Evolutionary conservation across 345 rosid species (phyloP).

Genomic region (Syzygium grande): DNA sequence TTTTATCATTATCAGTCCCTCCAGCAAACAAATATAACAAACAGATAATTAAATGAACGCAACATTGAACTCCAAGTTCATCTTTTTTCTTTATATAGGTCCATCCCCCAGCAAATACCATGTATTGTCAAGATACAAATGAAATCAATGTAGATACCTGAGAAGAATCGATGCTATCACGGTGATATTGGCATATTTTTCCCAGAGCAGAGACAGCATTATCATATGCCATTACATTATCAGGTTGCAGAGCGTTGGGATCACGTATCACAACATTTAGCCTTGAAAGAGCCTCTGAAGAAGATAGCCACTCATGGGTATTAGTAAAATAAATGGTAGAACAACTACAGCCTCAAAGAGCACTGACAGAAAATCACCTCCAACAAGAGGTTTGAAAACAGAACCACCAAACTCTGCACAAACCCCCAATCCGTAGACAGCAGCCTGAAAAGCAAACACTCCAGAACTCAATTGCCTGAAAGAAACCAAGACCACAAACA

Average conservation of each 20-base stretch:
- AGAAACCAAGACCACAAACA: background rate
- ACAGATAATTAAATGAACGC: background rate
- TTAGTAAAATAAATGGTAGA: slow-evolving; percentile 4
- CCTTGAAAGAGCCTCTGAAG: slow-evolving; percentile 93
- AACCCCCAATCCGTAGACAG: slow-evolving; percentile 98
- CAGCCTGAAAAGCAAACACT: slow-evolving; percentile 55
- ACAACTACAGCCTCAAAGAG: background rate
- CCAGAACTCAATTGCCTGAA: background rate
- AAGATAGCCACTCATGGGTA: slow-evolving; percentile 7
- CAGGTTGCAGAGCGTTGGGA: slow-evolving; percentile 75
- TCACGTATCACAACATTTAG: slow-evolving; percentile 75
- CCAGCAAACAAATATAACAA: background rate
- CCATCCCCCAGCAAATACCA: background rate
- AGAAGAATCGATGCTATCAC: slow-evolving; percentile 77
- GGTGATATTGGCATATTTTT: slow-evolving; percentile 88
- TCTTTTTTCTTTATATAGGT: background rate
- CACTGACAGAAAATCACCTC: slow-evolving; percentile 43
- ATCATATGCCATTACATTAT: slow-evolving; percentile 94
- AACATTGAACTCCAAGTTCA: background rate
- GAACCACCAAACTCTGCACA: slow-evolving; percentile 99
- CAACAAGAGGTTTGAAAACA: slow-evolving; percentile 85
- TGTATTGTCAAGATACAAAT: background rate
- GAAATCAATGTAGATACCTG: slow-evolving; percentile 42
- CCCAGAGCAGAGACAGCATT: slow-evolving; percentile 99
- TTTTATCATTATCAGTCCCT: background rate